Conservation (phyloP, 2,329 filamentous ascomycete genomes). For the Atkinsonella hypoxylon region DNA sequence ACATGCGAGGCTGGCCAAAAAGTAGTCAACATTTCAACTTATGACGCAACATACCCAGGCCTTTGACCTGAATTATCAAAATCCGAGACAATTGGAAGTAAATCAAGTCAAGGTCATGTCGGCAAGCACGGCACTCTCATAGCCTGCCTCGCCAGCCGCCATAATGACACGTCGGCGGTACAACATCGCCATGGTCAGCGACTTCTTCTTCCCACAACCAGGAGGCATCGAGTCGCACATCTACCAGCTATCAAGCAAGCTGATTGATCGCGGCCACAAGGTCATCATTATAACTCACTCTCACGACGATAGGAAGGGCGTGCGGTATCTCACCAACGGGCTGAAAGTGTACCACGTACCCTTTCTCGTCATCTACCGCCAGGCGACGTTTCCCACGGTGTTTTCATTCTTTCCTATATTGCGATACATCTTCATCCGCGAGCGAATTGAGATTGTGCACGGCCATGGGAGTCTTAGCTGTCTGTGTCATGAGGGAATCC, state of each 20-base stretch:
- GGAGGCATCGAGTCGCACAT: constrained; percentile 97
- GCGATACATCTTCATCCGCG: constrained; percentile 86
- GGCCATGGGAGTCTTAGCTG: constrained; percentile 92
- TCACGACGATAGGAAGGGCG: constrained; percentile 79
- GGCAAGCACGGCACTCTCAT: background rate
- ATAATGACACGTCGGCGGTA: constrained; percentile 45
- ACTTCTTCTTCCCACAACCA: constrained; percentile 98
- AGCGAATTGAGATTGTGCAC: constrained; percentile 93
- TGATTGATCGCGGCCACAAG: constrained; percentile 95
- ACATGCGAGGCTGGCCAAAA: too few relatives aligned
- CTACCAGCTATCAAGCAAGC: constrained; percentile 91
- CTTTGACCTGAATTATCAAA: background rate
- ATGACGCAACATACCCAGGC: too few relatives aligned
- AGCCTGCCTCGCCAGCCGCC: constrained; percentile 12
- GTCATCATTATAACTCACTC: constrained; percentile 96
- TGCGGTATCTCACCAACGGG: constrained; percentile 93
- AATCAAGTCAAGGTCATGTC: background rate
- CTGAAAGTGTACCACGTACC: constrained; percentile 97
- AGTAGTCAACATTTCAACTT: background rate
- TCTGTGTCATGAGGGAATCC: constrained; percentile 85
- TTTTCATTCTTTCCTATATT: constrained; percentile 99
- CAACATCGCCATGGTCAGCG: constrained; percentile 85
- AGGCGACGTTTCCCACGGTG: constrained; percentile 87
- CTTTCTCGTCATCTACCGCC: constrained; percentile 90
- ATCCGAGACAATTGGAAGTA: background rate